Evolutionary conservation across 495 filamentous ascomycete genomes (phyloP), one percentile per base, ranked within the genome.

Genomic region (Glarea lozoyensis): DNA sequence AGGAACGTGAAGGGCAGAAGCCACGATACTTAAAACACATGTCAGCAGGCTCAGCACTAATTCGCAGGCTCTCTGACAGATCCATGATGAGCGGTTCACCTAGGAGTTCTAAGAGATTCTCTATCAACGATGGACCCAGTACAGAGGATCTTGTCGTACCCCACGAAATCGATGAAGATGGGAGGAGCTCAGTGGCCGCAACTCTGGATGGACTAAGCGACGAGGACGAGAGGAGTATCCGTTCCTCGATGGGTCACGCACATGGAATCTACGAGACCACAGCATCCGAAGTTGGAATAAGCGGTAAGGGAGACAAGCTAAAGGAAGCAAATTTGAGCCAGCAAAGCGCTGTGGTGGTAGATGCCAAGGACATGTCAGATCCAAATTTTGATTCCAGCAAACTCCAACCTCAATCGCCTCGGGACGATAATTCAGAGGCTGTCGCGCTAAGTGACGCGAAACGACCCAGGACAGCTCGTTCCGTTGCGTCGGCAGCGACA

Each of bases 191-290:
- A 15, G 40, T 78, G 21, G 67, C 59, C 31, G 76, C 73, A 10
- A 74, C 68, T 13, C 46, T 78, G 48, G 75, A 79, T 39, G 70
- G 63, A 4, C 45, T 69, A 46, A 73, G 67, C 38, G 54, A 59
- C 9, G 56, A 61, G 35, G 60, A 51, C 1, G 64, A 66, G 25
- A 42, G 37, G 33, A 52, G 49, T 42, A 17, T 42, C 11, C 31
- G 48, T 31, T 55, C 38, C 23, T 48, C 44, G 33, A 29, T 52
- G 6, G 37, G 33, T 2, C 38, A 47, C 13, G 22, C 33, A 15
- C 42, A 24, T 4, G 47, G 45, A 37, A 43, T 27, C 7, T 22
- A 10, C 18, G 43, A 43, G 12, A 20, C 38, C 17, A 15, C 10
- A 27, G 17, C 15, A 27, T 20, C 40, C n/a, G 29, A 29, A 13